phyloP scores from a whole-genome alignment of 345 rosid genomes.

The Reutealis trisperma region DNA sequence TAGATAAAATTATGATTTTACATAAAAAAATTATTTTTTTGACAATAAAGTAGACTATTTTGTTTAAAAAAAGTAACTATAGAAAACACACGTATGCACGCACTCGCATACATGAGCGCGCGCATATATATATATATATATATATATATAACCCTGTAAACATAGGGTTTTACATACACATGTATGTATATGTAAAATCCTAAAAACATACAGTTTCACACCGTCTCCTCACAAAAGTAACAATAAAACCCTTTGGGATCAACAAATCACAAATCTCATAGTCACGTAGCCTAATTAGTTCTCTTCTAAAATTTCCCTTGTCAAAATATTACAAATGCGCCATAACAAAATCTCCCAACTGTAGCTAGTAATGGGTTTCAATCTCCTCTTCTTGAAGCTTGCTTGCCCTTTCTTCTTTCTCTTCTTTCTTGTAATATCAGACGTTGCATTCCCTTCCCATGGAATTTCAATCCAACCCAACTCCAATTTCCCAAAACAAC shows the following conservation, averaged over 20 bases:
- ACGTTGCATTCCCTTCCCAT: constrained; percentile 14
- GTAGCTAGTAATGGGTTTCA: constrained; percentile 32
- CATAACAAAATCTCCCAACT: constrained; percentile 1
- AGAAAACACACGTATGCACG: no score
- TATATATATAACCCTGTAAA: no score
- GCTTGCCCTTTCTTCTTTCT: constrained; percentile 17
- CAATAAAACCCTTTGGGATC: constrained; percentile 21
- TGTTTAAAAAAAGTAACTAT: no score
- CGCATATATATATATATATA: no score
- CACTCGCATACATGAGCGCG: no score
- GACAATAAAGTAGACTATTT: no score
- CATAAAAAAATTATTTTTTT: no score
- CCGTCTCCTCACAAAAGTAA: constrained; percentile 7
- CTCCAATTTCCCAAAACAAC: not conserved
- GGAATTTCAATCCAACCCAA: constrained; percentile 13
- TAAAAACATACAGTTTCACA: not conserved
- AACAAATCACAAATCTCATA: constrained; percentile 25
- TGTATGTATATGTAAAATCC: not conserved
- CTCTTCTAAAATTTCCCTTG: not conserved
- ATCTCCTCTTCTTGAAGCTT: constrained; percentile 9
- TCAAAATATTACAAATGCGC: constrained; percentile 8
- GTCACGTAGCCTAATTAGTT: not conserved
- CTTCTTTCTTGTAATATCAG: constrained; percentile 19
- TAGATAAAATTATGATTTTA: no score
- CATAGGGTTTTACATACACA: no score